phyloP scores from a whole-genome alignment of 2,329 filamentous ascomycete genomes.

The Penicillium nordicum region DNA sequence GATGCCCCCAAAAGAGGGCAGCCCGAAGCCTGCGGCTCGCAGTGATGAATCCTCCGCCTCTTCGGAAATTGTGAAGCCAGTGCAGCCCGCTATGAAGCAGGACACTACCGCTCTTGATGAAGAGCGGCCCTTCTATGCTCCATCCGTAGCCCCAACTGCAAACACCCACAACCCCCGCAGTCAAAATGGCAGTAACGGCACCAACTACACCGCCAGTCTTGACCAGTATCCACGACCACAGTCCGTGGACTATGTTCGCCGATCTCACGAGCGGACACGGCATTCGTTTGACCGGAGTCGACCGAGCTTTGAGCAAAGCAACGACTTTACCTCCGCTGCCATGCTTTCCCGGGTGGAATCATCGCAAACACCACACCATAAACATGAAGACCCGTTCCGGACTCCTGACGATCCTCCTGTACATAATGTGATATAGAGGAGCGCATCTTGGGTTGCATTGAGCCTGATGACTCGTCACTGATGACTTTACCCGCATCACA shows the following conservation, averaged over 20 bases:
- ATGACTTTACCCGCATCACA: conserved; percentile 25
- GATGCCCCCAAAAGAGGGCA: conserved; percentile 46
- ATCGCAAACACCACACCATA: conserved; percentile 41
- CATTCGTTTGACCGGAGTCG: conserved; percentile 82
- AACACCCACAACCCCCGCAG: conserved; percentile 76
- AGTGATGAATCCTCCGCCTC: conserved; percentile 43
- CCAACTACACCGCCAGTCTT: conserved; percentile 68
- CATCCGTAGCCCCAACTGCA: conserved; percentile 74
- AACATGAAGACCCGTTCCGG: conserved; percentile 34
- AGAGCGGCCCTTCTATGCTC: conserved; percentile 86
- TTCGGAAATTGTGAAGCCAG: conserved; percentile 45
- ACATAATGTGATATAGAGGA: conserved; percentile 31
- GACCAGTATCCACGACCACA: conserved; percentile 53
- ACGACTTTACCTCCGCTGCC: conserved; percentile 87
- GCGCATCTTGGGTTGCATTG: conserved; percentile 22
- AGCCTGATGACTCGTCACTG: conserved; percentile 28
- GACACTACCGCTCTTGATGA: conserved; percentile 76
- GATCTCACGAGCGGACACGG: conserved; percentile 82
- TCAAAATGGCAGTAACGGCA: conserved; percentile 90
- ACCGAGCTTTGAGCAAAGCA: conserved; percentile 79
- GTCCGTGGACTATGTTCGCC: conserved; percentile 58
- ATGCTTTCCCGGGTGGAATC: conserved; percentile 82
- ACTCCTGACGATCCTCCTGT: conserved; percentile 32
- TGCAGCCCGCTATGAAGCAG: conserved; percentile 56
- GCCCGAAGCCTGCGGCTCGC: conserved; percentile 31